Base-by-base conservation (phyloP, 257 asterid genomes). In the Nyctanthes arbortristis region DNA sequence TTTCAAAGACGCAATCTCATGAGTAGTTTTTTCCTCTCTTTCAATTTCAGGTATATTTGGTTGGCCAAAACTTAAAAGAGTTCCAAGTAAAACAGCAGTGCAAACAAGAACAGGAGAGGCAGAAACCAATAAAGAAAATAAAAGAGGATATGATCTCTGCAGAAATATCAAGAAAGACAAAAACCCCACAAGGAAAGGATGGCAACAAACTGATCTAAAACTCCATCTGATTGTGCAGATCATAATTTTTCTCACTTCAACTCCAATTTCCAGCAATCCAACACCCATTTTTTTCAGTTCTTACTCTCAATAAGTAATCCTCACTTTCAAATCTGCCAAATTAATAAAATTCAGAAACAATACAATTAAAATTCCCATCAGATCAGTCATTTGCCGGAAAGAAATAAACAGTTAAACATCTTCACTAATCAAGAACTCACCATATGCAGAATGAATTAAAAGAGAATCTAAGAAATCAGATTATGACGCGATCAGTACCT, bases 111-210 rank as follows among this genome's bases (percentile, higher is more conserved):
- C 54, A 0, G 76, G 76, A 39, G 65, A 72, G 1, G 49, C 71
- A 29, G 77, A 72, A 8, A 65, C 66, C 16, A 72, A 64, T 27
- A 72, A 28, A 2, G 77, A 72, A 64, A 72, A 72, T 9, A 55
- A 24, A 54, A 55, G 65, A n/a, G 77, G 77, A 40, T 36, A 72
- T 55, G 65, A 64, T 72, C 70, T 55, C 61, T 65, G 30, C 60
- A 72, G 27, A 55, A 55, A 64, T 31, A 31, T 45, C 66, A 72
- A 54, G 52, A 63, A 72, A 79, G 77, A 76, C 69, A 80, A 55
- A 74, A 78, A 14, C 70, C 73, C 75, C 62, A 73, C 85, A 9
- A 80, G 78, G 30, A 80, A 75, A 16, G 85, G 88, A 81, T 83
- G 88, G 32, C 71, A 67, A 35, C 77, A 63, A 69, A 67, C 80